These are phyloP conservation scores for Colletotrichum gigasporum DNA, from an alignment of 2,329 filamentous ascomycete species.

Conservation along the genomic window DNA sequence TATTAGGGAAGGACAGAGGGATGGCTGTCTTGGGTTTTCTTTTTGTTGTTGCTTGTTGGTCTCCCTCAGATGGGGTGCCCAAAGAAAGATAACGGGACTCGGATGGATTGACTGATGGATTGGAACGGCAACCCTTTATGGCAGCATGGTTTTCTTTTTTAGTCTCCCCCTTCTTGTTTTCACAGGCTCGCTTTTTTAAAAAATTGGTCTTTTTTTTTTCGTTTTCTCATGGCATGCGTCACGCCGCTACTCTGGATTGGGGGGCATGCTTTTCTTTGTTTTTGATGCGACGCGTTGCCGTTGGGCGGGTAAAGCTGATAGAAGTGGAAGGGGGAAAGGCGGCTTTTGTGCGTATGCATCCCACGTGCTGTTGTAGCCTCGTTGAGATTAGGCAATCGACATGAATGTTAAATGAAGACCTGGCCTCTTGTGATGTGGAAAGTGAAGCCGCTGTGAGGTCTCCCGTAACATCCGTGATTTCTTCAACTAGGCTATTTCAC, in stretches of 20 bases:
- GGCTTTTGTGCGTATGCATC: slow-evolving; percentile 4
- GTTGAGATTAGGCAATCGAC: background rate
- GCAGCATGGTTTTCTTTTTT: background rate
- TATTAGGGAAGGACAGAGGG: background rate
- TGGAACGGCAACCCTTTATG: background rate
- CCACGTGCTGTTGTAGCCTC: background rate
- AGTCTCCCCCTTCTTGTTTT: background rate
- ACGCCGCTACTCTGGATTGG: too few species aligned
- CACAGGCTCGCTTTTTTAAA: too few species aligned
- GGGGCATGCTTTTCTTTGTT: too few species aligned
- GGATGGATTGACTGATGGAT: slow-evolving; percentile 2
- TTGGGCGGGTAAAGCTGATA: background rate
- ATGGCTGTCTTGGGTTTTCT: too few species aligned
- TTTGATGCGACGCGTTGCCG: background rate
- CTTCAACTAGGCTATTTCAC: too few species aligned
- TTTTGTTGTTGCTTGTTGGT: background rate
- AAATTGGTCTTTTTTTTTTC: too few species aligned
- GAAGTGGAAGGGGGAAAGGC: background rate
- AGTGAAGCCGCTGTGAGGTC: too few species aligned
- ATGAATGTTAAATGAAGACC: background rate
- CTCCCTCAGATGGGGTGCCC: too few species aligned
- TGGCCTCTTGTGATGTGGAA: background rate
- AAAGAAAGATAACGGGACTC: background rate
- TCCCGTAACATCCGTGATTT: too few species aligned
- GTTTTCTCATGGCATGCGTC: background rate